Evolutionary conservation across 805 yeast genomes (phyloP), one percentile per base, ranked within the genome.

Genomic region (Priceomyces castillae): DNA sequence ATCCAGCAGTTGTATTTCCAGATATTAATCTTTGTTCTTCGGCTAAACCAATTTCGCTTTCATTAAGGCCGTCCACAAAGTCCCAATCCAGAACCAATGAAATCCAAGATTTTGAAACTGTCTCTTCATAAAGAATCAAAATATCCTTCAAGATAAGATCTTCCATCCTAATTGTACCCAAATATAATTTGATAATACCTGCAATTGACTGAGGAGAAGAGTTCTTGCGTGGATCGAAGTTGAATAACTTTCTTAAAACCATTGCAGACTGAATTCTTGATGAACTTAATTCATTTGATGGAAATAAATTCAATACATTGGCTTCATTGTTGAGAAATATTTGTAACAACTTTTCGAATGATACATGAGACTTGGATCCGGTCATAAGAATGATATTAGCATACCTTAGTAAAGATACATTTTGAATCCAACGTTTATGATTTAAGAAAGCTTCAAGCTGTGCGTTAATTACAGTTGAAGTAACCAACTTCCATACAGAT

Each of bases 11-110:
- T 52, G 65, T 66, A 51, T 73, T 71, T 46, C 69, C 68, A 39
- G 71, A 68, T 41, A 80, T 68, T 22, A 81, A 52, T 42, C 67
- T 64, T n/a, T 73, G 71, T 30, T 69, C 71, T 2, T 77, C 80
- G 18, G 75, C 63, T n/a, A 74, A 47, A 2, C 74, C 81, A 12
- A 67, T 50, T 20, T 77, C 81, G 18, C 61, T 63, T 34, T 64
- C 69, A 3, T 57, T 54, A 51, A 64, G 34, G 59, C 77, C 58
- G 40, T 73, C 71, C 34, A 57, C 56, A 40, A 83, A 74, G 40
- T 85, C 90, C 95, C 95, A 86, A 35, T 74, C 67, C 26, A 71
- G 64, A 4, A 86, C 80, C 30, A 69, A 59, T 40, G 71, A 71
- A n/a, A 84, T 69, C 95, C 96, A 89, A 6, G 89, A 78, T 3